Percentiles rank a stretch among this genome's conserved stretches.
Evolutionary conservation across 306 rosid genomes (phyloP).

Genomic region (Cucurbita moschata): DNA sequence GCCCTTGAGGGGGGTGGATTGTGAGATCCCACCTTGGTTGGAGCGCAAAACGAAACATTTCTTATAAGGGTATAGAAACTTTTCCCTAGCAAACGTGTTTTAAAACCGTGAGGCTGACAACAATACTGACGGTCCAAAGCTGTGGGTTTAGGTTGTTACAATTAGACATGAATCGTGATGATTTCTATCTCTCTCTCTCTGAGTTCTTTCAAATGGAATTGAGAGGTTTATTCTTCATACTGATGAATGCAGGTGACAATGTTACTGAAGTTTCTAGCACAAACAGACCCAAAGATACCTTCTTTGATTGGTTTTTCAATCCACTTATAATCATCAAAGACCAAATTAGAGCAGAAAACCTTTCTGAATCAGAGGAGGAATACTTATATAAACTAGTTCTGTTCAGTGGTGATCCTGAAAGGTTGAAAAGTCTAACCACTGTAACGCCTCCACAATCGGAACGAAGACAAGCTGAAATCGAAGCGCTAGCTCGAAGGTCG

Average conservation of each 20-base stretch:
- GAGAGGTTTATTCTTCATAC: neutral
- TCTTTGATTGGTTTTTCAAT: constrained; percentile 80
- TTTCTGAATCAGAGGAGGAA: constrained; percentile 59
- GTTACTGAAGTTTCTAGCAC: constrained; percentile 50
- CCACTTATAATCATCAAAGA: constrained; percentile 82
- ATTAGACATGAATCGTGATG: no score
- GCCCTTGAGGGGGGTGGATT: no score
- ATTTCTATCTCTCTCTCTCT: neutral
- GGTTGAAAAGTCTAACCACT: constrained; percentile 31
- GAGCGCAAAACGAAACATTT: no score
- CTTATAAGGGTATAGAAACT: no score
- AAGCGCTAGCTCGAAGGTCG: constrained; percentile 85
- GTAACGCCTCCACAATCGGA: constrained; percentile 60
- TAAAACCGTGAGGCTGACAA: no score
- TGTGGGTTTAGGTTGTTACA: no score
- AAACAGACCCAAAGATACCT: constrained; percentile 58
- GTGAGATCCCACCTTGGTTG: no score
- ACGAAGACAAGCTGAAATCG: constrained; percentile 71
- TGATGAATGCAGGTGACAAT: constrained; percentile 39
- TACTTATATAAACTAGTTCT: constrained; percentile 64
- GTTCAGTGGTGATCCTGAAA: constrained; percentile 47
- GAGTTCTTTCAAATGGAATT: neutral
- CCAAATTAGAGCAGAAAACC: constrained; percentile 78
- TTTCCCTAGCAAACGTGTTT: no score
- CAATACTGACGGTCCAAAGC: no score